phyloP scores from a whole-genome alignment of 1,284 basidiomycete species.

The Ustilago bromivora region DNA sequence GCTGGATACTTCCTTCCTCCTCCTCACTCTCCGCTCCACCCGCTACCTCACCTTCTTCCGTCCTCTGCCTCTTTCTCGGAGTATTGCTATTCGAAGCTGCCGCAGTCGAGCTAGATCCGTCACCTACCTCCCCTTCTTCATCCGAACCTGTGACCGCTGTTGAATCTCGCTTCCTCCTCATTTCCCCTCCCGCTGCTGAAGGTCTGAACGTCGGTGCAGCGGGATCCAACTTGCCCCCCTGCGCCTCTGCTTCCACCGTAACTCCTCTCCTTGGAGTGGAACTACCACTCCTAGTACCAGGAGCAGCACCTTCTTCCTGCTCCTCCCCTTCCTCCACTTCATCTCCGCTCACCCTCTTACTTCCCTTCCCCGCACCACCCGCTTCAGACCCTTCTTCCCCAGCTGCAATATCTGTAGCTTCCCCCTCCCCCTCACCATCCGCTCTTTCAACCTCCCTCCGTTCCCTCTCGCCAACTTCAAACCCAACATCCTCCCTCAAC shows the following conservation, averaged over 20 bases:
- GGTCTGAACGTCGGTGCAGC: slow-evolving; percentile 32
- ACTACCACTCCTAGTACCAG: slow-evolving; percentile 15
- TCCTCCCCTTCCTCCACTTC: slow-evolving; percentile 41
- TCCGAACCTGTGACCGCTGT: slow-evolving; percentile 35
- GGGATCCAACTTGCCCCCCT: slow-evolving; percentile 16
- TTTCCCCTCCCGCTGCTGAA: slow-evolving; percentile 7
- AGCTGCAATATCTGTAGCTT: not conserved
- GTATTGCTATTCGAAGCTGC: slow-evolving; percentile 40
- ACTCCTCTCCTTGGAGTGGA: slow-evolving; percentile 14
- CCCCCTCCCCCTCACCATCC: slow-evolving; percentile 46
- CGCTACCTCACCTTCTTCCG: slow-evolving; percentile 39
- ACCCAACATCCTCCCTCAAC: slow-evolving; percentile 46
- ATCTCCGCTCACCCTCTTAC: slow-evolving; percentile 11
- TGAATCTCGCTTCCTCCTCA: slow-evolving; percentile 36
- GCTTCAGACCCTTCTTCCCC: slow-evolving; percentile 21
- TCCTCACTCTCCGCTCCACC: slow-evolving; percentile 36
- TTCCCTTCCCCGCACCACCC: not conserved
- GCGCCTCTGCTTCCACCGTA: not conserved
- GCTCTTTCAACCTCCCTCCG: slow-evolving; percentile 50
- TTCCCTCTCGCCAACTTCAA: slow-evolving; percentile 56
- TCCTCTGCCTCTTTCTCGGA: slow-evolving; percentile 46
- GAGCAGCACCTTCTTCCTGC: slow-evolving; percentile 18
- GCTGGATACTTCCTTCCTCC: slow-evolving; percentile 46
- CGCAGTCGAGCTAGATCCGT: slow-evolving; percentile 8
- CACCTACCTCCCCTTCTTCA: slow-evolving; percentile 43